A percentile compares a stretch with the other conserved stretches of the same genome.
These are phyloP conservation scores for Samsoniella hepiali DNA, from an alignment of 2,329 filamentous ascomycete species.

Conservation along the genomic window DNA sequence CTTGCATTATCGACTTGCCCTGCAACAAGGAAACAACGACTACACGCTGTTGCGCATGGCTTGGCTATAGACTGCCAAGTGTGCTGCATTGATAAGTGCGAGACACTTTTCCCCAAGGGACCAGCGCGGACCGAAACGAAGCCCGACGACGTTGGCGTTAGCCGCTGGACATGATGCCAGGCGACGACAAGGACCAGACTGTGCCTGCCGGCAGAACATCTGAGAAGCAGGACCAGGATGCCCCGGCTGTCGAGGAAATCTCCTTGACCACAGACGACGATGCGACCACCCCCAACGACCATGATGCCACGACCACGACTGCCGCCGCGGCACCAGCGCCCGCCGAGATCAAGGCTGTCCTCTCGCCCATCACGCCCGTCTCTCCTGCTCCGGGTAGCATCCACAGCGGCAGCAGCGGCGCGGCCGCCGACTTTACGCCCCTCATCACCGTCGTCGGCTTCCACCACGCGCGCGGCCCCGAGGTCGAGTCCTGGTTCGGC, in stretches of 20 bases:
- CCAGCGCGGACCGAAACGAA: not conserved
- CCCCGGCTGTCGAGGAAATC: slow-evolving; percentile 1
- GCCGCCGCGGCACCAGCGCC: not conserved
- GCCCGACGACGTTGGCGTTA: not conserved
- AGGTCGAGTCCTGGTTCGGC: slow-evolving; percentile 91
- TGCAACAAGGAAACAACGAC: not conserved
- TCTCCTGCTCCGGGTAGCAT: slow-evolving; percentile 31
- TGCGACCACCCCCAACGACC: not conserved
- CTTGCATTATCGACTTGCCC: not conserved
- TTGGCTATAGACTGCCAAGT: not conserved
- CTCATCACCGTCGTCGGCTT: slow-evolving; percentile 80
- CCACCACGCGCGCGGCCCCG: slow-evolving; percentile 82
- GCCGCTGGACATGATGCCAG: not conserved
- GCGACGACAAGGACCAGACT: not conserved
- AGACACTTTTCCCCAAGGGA: not conserved
- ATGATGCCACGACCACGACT: not conserved
- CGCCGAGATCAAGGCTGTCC: slow-evolving; percentile 26
- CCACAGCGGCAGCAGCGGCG: slow-evolving; percentile 26
- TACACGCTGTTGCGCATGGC: not conserved
- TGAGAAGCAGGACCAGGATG: not conserved
- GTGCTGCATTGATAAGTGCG: slow-evolving; percentile 5
- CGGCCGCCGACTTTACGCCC: slow-evolving; percentile 50
- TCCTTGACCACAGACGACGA: not conserved
- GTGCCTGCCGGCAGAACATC: not conserved
- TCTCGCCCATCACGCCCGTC: slow-evolving; percentile 33